phyloP scores from a whole-genome alignment of 805 yeast genomes.

The Sporopachydermia quercuum region DNA sequence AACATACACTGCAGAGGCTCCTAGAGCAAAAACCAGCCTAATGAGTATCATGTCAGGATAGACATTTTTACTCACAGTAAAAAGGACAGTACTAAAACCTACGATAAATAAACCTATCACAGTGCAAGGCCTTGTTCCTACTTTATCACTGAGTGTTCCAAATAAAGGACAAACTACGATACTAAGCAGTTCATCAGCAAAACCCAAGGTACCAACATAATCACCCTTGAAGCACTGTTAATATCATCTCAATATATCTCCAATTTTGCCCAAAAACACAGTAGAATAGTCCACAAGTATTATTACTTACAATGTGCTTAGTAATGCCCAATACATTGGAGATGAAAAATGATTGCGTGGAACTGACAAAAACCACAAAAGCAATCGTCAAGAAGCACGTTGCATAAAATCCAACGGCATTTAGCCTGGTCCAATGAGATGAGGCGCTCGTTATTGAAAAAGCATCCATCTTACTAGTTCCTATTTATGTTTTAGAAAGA shows the following conservation, averaged over 20 bases:
- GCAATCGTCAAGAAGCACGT: conserved; percentile 25
- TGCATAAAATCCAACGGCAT: neutral
- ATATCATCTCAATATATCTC: neutral
- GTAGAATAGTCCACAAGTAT: too few relatives aligned
- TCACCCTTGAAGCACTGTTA: conserved; percentile 20
- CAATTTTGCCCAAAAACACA: neutral
- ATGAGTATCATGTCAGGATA: conserved; percentile 36
- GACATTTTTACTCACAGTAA: conserved; percentile 29
- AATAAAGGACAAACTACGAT: conserved; percentile 41
- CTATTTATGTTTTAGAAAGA: too few relatives aligned
- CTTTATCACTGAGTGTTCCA: conserved; percentile 47
- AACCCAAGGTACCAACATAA: conserved; percentile 33
- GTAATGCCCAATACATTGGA: conserved; percentile 21
- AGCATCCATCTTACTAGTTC: neutral
- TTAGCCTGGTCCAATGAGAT: neutral
- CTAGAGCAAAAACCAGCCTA: conserved; percentile 45
- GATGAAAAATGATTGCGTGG: conserved; percentile 30
- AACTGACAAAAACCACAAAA: conserved; percentile 26
- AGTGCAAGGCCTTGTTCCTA: conserved; percentile 39
- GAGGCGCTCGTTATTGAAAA: neutral
- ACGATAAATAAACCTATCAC: conserved; percentile 31
- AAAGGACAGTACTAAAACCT: conserved; percentile 32
- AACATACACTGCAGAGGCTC: conserved; percentile 27
- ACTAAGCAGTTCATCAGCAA: conserved; percentile 44
- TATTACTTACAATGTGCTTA: conserved; percentile 12